These are phyloP conservation scores for Teunomyces atbi DNA, from an alignment of 805 yeast genomes.

Conservation along the genomic window DNA sequence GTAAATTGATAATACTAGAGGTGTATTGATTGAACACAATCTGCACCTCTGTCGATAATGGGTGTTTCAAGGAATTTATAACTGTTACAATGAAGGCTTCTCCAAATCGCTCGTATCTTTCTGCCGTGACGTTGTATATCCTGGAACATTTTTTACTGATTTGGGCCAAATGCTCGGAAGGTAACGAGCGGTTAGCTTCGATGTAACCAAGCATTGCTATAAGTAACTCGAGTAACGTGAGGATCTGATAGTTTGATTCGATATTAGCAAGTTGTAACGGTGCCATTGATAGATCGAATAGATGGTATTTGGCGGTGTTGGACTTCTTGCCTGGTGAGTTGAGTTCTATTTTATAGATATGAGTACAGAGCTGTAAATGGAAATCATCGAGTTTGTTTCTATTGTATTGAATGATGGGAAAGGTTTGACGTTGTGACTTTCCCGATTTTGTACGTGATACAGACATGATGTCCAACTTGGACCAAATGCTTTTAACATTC, in stretches of 20 bases:
- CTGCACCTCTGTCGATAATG: constrained; percentile 4
- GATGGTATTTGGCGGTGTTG: constrained; percentile 6
- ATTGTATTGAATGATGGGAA: constrained; percentile 6
- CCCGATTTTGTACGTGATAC: neutral
- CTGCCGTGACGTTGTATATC: constrained; percentile 14
- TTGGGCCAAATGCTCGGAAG: constrained; percentile 9
- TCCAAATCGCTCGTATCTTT: constrained; percentile 17
- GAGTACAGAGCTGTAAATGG: constrained; percentile 11
- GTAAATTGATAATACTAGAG: constrained; percentile 8
- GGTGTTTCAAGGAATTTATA: constrained; percentile 4
- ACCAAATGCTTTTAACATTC: constrained; percentile 8
- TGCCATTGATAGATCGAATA: constrained; percentile 3
- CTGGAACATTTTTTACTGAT: constrained; percentile 16
- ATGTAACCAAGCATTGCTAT: constrained; percentile 12
- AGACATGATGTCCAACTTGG: constrained; percentile 7
- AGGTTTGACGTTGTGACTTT: neutral
- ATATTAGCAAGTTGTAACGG: constrained; percentile 8
- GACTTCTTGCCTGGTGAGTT: constrained; percentile 3
- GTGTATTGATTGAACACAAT: constrained; percentile 7
- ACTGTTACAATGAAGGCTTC: constrained; percentile 13
- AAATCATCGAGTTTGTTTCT: constrained; percentile 8
- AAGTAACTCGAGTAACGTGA: constrained; percentile 16
- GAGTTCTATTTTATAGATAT: constrained; percentile 9
- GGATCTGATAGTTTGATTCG: constrained; percentile 15
- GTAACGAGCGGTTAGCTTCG: constrained; percentile 13